Evolutionary conservation across 345 rosid species (phyloP).

Genomic region (Eucalyptus curtisii): DNA sequence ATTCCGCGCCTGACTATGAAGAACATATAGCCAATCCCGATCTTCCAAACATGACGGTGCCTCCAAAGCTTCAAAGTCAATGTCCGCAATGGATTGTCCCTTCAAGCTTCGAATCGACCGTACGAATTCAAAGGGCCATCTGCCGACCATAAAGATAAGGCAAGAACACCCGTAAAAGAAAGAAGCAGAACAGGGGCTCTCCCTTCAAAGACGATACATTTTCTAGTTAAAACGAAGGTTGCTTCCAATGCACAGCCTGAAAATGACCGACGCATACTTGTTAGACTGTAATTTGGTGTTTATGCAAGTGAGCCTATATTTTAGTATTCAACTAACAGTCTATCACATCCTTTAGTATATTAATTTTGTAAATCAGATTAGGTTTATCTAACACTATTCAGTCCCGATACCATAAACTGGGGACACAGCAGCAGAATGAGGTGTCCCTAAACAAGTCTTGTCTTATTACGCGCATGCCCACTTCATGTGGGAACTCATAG

Average conservation of each 20-base stretch:
- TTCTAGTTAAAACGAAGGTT: background rate
- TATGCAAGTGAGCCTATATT: background rate
- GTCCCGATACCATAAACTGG: background rate
- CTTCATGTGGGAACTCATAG: background rate
- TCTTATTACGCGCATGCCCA: background rate
- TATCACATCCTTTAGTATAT: background rate
- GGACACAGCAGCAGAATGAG: background rate
- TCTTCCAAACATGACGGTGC: background rate
- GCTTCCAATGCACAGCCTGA: background rate
- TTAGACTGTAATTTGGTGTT: background rate
- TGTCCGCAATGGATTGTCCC: background rate
- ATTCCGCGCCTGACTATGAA: background rate
- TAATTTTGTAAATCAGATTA: background rate
- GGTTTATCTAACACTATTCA: background rate
- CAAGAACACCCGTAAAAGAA: background rate
- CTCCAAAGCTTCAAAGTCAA: background rate
- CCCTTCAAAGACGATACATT: background rate
- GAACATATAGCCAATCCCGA: background rate
- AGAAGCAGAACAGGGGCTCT: background rate
- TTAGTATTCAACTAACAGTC: background rate
- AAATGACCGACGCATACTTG: background rate
- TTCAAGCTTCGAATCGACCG: background rate
- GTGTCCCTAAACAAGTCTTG: background rate
- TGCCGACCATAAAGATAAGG: background rate
- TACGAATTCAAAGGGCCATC: background rate